phyloP scores from a whole-genome alignment of 2,329 filamentous ascomycete genomes.

The Pezicula rhizophila region DNA sequence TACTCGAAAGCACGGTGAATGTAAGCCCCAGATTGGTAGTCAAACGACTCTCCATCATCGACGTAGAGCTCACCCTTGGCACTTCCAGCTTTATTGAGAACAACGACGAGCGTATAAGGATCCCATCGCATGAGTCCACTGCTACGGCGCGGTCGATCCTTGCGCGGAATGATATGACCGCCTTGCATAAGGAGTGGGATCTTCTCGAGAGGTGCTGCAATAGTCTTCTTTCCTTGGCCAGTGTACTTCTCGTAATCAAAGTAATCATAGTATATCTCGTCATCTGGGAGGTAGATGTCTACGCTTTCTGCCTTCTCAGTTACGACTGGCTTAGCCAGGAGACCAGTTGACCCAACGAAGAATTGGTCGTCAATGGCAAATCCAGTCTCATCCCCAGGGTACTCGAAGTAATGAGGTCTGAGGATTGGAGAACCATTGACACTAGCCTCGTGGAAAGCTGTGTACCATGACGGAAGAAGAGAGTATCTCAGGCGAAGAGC shows the following conservation, averaged over 20 bases:
- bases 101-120: conserved; percentile 85
- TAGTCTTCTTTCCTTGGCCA: conserved; percentile 62
- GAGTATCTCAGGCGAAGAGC: conserved; percentile 85
- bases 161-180: conserved; percentile 84
- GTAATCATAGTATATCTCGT: conserved; percentile 91
- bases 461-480: conserved; percentile 91
- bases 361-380: conserved; percentile 89
- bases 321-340: conserved; percentile 89
- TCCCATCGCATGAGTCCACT: conserved; percentile 88
- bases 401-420: conserved; percentile 86
- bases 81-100: conserved; percentile 59
- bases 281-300: conserved; percentile 82
- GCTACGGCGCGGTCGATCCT: conserved; percentile 80
- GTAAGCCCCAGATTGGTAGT: conserved; percentile 78
- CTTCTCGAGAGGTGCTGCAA: conserved; percentile 75
- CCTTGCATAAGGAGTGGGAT: conserved; percentile 89
- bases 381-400: conserved; percentile 79
- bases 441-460: conserved; percentile 86
- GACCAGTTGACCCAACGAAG: conserved; percentile 80
- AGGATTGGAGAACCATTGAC: conserved; percentile 80
- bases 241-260: conserved; percentile 74
- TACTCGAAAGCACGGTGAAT: conserved; percentile 80
- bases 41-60: conserved; percentile 91
- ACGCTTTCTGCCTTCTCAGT: conserved; percentile 66
- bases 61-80: conserved; percentile 81